These are phyloP conservation scores for Nyctanthes arbortristis DNA, from an alignment of 257 asterid species.

Conservation along the genomic window DNA sequence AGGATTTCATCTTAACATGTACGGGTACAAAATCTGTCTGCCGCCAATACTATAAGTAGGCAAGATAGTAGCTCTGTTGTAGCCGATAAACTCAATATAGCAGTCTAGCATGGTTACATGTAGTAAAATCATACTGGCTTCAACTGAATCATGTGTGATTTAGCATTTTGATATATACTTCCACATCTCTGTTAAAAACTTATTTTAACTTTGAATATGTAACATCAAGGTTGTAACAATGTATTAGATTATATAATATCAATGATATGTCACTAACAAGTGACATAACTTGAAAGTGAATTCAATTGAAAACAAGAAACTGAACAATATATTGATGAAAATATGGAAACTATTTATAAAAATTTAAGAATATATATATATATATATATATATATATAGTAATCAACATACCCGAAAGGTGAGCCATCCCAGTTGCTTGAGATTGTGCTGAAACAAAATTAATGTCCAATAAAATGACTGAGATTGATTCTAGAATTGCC, in stretches of 20 bases:
- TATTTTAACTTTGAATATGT: not conserved
- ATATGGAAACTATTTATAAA: not conserved
- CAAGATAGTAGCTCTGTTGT: not conserved
- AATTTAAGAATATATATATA: not conserved
- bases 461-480: not conserved
- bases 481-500: not conserved
- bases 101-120: not conserved
- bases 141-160: not conserved
- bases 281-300: not conserved
- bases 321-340: not conserved
- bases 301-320: not conserved
- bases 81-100: not conserved
- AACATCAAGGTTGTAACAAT: too few relatives aligned
- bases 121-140: not conserved
- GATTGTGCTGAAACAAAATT: slow-evolving; percentile 61
- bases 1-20: not conserved
- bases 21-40: not conserved
- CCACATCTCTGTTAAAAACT: not conserved
- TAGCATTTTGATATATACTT: not conserved
- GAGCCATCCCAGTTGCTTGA: slow-evolving; percentile 80
- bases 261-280: not conserved
- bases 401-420: slow-evolving; percentile 79
- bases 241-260: too few relatives aligned
- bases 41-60: not conserved
- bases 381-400: too few relatives aligned